Evolutionary conservation across 306 rosid species (phyloP), one percentile per base, ranked within the genome.

Genomic region (Senna tora): DNA sequence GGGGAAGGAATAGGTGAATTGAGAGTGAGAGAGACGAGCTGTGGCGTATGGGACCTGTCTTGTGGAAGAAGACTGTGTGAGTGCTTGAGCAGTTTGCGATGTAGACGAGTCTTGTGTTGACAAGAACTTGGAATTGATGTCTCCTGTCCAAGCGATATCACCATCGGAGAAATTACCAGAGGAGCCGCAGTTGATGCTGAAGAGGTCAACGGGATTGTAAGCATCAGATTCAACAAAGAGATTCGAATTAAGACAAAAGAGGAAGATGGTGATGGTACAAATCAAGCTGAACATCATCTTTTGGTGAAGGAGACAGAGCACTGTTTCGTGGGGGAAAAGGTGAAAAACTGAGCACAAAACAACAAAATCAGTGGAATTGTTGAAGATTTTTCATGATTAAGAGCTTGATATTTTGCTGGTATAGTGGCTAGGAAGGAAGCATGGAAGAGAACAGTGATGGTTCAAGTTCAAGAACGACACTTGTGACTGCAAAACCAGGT

Each of bases 1-100:
- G 1, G 60, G 47, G 70, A 80, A 70, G 1, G 20, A 53, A 77
- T 84, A 89, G 7, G 81, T 75, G 82, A 87, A 87, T 5, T 60
- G 65, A 0, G 79, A 80, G 30, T 9, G 16, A 8, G 77, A 80
- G 45, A 80, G 33, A 7, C 80, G 71, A 14, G 74, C 77, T 4
- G 41, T 7, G 38, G 66, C 0, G 45, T 54, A 75, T 4, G 80
- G 75, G 6, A 19, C 50, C 2, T 16, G 9, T n/a, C 1, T 4
- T 34, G 19, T 1, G 14, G 64, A 13, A 58, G 41, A 2, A 58
- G 64, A 58, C n/a, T 32, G 64, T 6, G 64, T 30, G 10, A 6
- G 43, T 32, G 43, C 12, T 58, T 38, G 2, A n/a, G 22, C 43
- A 7, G 21, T 7, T 36, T 36, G 39, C 22, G 7, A n/a, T 2